Evolutionary conservation across 306 rosid species (phyloP).

Genomic region (Mimosa bimucronata): DNA sequence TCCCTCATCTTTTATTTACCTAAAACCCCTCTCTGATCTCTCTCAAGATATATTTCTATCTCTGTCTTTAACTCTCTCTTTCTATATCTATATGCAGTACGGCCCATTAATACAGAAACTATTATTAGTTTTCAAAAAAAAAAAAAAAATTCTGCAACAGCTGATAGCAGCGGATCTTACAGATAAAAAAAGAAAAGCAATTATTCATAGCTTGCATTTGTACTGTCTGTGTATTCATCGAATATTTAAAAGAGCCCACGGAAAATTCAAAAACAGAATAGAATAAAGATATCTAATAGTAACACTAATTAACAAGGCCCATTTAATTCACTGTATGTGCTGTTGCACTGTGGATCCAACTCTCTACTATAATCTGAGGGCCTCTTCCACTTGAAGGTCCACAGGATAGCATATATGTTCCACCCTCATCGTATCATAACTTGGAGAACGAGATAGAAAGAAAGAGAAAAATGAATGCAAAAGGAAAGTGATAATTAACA

Average conservation of each 20-base stretch:
- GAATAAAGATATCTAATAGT: not conserved
- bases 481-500: conserved; percentile 38
- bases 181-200: not conserved
- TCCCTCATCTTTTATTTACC: not conserved
- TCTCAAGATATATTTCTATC: not conserved
- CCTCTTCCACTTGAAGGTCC: conserved; percentile 25
- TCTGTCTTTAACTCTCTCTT: not conserved
- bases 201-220: not conserved
- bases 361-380: not conserved
- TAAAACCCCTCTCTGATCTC: not conserved
- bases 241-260: not conserved
- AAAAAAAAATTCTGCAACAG: not conserved
- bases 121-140: not conserved
- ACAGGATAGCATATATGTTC: conserved; percentile 7
- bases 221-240: not conserved
- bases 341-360: conserved; percentile 36
- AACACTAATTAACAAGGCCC: not conserved
- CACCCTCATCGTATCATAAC: conserved; percentile 34
- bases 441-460: not conserved
- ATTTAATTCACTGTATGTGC: conserved; percentile 3
- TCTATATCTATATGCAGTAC: not conserved
- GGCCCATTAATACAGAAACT: not conserved
- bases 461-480: conserved; percentile 28
- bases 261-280: not conserved
- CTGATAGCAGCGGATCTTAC: not conserved